Evolutionary conservation across 2,329 filamentous ascomycete species (phyloP).

Genomic region (Diplodia scrobiculata): DNA sequence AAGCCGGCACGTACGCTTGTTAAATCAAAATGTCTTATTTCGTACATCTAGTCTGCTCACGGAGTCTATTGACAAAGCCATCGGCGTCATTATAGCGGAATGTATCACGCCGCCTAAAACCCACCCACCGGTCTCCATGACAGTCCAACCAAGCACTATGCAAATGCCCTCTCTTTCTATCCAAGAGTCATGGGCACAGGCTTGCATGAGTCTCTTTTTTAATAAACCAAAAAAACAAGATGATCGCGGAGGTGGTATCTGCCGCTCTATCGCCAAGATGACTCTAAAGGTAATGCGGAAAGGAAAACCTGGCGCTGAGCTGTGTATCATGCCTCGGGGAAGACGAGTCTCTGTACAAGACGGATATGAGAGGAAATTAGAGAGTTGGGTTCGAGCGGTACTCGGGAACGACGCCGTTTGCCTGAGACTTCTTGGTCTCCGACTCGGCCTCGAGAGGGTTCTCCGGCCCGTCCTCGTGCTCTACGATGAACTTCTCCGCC

Average conservation of each 20-base stretch:
- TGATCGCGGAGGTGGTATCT: constrained; percentile 25
- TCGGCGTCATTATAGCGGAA: constrained; percentile 17
- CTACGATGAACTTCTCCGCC: constrained; percentile 88
- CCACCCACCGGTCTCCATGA: constrained; percentile 10
- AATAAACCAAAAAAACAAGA: constrained; percentile 9
- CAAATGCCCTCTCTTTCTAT: constrained; percentile 12
- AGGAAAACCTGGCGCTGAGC: not conserved
- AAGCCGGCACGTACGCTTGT: not conserved
- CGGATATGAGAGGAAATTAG: constrained; percentile 44
- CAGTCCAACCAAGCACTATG: constrained; percentile 21
- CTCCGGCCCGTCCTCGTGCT: constrained; percentile 63
- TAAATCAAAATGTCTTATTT: constrained; percentile 10
- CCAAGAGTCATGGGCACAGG: not conserved
- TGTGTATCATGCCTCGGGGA: constrained; percentile 1
- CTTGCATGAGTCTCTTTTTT: constrained; percentile 22
- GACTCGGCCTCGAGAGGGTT: constrained; percentile 54
- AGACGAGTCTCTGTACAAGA: constrained; percentile 17
- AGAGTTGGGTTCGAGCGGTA: constrained; percentile 67
- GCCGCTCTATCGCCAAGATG: constrained; percentile 22
- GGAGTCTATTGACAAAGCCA: constrained; percentile 18
- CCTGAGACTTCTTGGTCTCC: constrained; percentile 54
- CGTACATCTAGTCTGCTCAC: constrained; percentile 15
- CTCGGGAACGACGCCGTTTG: constrained; percentile 60
- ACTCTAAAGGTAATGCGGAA: constrained; percentile 14
- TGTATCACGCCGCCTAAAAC: not conserved